Evolutionary conservation across 2,329 filamentous ascomycete species (phyloP), one percentile per base, ranked within the genome.

Genomic region (Pseudocercospora pini-densiflorae): DNA sequence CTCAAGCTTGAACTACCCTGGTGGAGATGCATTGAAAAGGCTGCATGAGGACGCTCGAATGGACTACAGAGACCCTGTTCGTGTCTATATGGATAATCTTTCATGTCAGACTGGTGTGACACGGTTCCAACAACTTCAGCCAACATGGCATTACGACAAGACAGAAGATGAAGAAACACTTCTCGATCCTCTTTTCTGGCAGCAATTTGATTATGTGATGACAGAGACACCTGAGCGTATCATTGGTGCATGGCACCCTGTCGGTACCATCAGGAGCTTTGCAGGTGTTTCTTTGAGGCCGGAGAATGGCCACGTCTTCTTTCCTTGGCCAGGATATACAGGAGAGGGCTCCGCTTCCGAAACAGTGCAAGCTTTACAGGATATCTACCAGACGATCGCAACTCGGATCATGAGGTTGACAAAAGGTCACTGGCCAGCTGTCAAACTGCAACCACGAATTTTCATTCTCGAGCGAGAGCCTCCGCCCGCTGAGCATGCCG

Each of bases 1-100:
- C 66, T 97, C 93, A 0, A 90, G 92, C 14, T 88, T 96, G 64
- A 99, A 97, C 80, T 99, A 99, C 76, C 95, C 95, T 0, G 95
- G 95, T 57, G 95, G 92, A 23, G 87, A 92, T 66, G 95, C 94
- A 1, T 83, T 98, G 9, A 73, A 75, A 24, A 71, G 75, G 10
- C 77, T 85, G 1, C 81, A 84, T 66, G 51, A 68, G 16, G 31
- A 73, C 9, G 67, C 66, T 6, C 59, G 69, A 0, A 64, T 45
- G 12, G 68, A 70, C 24, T 57, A 57, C 19, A 62, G 66, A 47
- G 53, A 59, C 2, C 64, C 63, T 23, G 67, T 71, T 1, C 61
- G 70, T 6, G 83, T 89, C 6, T 83, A 88, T 72, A 79, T 89
- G 65, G 87, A 87, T 65, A 89, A 88, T 61, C 81, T 90, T 24